Base-by-base conservation (phyloP, 768 basidiomycete genomes). In the Boletellus ananas region DNA sequence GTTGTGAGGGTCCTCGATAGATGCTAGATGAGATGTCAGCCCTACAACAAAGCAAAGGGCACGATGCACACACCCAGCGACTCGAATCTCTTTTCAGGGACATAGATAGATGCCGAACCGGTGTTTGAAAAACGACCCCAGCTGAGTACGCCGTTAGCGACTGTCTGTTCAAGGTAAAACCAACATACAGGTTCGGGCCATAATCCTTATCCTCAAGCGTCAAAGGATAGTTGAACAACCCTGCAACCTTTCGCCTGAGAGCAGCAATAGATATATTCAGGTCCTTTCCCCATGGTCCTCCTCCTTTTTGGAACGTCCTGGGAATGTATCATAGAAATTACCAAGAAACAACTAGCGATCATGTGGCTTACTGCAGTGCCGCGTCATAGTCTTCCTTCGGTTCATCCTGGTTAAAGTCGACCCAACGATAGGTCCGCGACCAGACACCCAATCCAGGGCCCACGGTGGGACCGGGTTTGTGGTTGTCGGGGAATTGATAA, bases 1-100 rank as follows among this genome's bases (percentile, higher is more conserved):
- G 47, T 60, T 60, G 1, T 60, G 59, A 31, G 59, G 21, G 34
- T 61, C 59, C 37, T 60, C 59, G 13, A 60, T 1, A 11, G 59
- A 58, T 3, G 56, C 59, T 60, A 38, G 5, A 25, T 14, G 14
- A 40, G 0, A 43, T 0, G 14, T 61, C 5, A 57, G 31, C 29
- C 11, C 29, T 29, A 29, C 11, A 11, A 11, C 29, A 9, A 29
- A 11, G 29, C 8, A 29, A 29, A 29, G 29, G 29, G 11, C 7
- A 11, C 29, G 29, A 29, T 29, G 29, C 29, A 29, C 29, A 29
- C 29, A 29, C 29, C 9, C 29, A 29, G 29, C 10, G 29, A 29
- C 29, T 29, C 29, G 11, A 10, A 29, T 29, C 29, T 29, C 9
- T 29, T 29, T 29, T 29, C 29, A 29, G 29, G 29, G 29, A 29